Conservation (phyloP, 768 basidiomycete species). For the Lactarius psammicola region DNA sequence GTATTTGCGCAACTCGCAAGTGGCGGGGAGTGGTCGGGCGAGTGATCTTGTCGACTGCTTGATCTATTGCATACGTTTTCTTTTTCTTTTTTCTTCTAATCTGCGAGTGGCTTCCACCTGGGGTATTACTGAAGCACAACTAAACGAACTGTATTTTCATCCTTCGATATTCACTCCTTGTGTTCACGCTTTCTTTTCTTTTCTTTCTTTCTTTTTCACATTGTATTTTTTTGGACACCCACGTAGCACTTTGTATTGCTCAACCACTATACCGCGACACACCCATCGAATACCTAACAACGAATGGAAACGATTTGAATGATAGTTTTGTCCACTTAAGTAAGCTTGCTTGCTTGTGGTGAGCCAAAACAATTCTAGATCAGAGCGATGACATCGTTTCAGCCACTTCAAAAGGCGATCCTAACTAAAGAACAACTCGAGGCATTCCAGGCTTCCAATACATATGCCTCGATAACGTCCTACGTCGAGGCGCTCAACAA, state of each 20-base stretch:
- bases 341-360: background rate
- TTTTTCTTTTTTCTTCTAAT: background rate
- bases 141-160: background rate
- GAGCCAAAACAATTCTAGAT: background rate
- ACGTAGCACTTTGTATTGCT: slow-evolving; percentile 12
- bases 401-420: slow-evolving; percentile 66
- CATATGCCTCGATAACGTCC: slow-evolving; percentile 61
- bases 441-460: slow-evolving; percentile 74
- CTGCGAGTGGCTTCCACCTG: slow-evolving; percentile 9
- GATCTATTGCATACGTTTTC: background rate
- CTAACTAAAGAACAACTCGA: slow-evolving; percentile 73
- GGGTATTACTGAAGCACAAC: slow-evolving; percentile 13
- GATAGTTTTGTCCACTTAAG: background rate
- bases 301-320: slow-evolving; percentile 24
- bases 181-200: background rate
- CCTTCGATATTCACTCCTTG: slow-evolving; percentile 23
- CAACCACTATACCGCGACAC: slow-evolving; percentile 16
- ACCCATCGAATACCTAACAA: slow-evolving; percentile 1
- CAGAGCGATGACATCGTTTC: slow-evolving; percentile 39
- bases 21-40: slow-evolving; percentile 65
- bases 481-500: slow-evolving; percentile 79
- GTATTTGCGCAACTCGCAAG: slow-evolving; percentile 74
- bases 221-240: slow-evolving; percentile 10
- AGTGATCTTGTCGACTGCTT: slow-evolving; percentile 14
- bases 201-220: background rate